Evolutionary conservation across 2,329 filamentous ascomycete species (phyloP).

Genomic region (Immersiporthe knoxdaviesiana): DNA sequence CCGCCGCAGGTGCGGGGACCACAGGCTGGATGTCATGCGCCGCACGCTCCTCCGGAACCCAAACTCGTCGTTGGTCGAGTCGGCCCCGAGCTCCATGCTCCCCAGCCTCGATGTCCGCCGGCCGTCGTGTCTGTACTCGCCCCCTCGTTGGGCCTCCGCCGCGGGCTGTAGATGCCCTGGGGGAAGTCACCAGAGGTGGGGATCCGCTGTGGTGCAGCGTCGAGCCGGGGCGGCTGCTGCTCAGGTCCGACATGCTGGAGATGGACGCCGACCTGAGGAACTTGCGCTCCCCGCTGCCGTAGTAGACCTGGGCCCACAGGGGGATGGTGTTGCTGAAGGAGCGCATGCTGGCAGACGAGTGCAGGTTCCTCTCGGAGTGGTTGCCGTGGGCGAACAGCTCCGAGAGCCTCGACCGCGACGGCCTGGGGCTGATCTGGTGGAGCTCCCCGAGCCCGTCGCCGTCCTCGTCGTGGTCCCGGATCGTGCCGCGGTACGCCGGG

Average conservation of each 20-base stretch:
- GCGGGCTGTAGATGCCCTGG: conserved; percentile 49
- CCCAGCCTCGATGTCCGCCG: conserved; percentile 38
- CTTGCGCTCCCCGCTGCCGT: conserved; percentile 65
- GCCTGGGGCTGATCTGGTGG: conserved; percentile 53
- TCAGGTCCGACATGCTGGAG: conserved; percentile 50
- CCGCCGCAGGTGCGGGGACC: conserved; percentile 72
- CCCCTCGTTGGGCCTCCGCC: conserved; percentile 45
- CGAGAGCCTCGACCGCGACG: conserved; percentile 58
- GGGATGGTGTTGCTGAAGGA: conserved; percentile 53
- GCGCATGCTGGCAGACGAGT: conserved; percentile 52
- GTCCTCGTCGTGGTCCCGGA: conserved; percentile 65
- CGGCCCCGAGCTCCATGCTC: conserved; percentile 51
- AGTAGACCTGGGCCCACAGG: conserved; percentile 69
- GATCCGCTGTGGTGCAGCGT: conserved; percentile 49
- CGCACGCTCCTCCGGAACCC: conserved; percentile 39
- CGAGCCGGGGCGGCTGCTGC: conserved; percentile 51
- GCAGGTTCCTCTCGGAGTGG: conserved; percentile 54
- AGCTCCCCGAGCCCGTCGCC: conserved; percentile 67
- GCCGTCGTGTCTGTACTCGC: conserved; percentile 35
- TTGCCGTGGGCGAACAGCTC: conserved; percentile 50
- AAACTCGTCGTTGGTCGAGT: conserved; percentile 37
- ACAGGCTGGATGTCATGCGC: conserved; percentile 64
- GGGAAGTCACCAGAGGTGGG: conserved; percentile 53
- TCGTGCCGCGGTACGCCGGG: conserved; percentile 35
- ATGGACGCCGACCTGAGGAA: conserved; percentile 54